A percentile compares a stretch with the other conserved stretches of the same genome.
Evolutionary conservation across 805 yeast genomes (phyloP).

Genomic region (Starmerella davenportii): DNA sequence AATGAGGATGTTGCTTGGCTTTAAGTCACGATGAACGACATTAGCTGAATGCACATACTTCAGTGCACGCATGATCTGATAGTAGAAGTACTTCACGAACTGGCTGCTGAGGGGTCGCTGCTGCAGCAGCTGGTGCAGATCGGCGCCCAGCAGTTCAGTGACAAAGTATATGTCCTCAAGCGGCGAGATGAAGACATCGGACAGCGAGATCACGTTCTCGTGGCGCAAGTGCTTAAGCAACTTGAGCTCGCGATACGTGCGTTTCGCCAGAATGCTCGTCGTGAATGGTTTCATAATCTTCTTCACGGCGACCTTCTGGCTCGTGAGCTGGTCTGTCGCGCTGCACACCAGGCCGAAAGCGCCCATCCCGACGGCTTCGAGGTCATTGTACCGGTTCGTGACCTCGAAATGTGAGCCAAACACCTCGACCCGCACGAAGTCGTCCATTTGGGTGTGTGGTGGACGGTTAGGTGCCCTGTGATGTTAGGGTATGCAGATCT

Average conservation of each 20-base stretch:
- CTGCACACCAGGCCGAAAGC: constrained; percentile 97
- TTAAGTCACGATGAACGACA: constrained; percentile 75
- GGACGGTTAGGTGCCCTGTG: too few relatives aligned
- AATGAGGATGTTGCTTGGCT: constrained; percentile 62
- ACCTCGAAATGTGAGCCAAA: constrained; percentile 19
- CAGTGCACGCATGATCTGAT: constrained; percentile 76
- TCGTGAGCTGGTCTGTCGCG: constrained; percentile 78
- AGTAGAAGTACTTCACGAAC: constrained; percentile 88
- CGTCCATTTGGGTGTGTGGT: constrained; percentile 15
- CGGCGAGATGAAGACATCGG: constrained; percentile 86
- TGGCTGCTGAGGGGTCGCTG: constrained; percentile 90
- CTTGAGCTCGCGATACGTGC: constrained; percentile 92
- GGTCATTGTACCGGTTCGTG: constrained; percentile 44
- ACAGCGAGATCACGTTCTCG: constrained; percentile 81
- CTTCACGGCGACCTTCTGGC: constrained; percentile 88
- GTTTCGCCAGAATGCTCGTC: constrained; percentile 83
- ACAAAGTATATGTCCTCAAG: constrained; percentile 89
- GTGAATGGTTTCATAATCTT: constrained; percentile 95
- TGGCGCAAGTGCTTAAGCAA: constrained; percentile 82
- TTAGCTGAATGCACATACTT: constrained; percentile 87
- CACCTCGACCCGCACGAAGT: constrained; percentile 18
- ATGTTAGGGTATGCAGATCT: too few relatives aligned
- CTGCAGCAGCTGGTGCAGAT: constrained; percentile 74
- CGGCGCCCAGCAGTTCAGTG: constrained; percentile 93
- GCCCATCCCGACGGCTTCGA: constrained; percentile 98